phyloP scores from a whole-genome alignment of 768 basidiomycete species.

The Cubamyces sp. region DNA sequence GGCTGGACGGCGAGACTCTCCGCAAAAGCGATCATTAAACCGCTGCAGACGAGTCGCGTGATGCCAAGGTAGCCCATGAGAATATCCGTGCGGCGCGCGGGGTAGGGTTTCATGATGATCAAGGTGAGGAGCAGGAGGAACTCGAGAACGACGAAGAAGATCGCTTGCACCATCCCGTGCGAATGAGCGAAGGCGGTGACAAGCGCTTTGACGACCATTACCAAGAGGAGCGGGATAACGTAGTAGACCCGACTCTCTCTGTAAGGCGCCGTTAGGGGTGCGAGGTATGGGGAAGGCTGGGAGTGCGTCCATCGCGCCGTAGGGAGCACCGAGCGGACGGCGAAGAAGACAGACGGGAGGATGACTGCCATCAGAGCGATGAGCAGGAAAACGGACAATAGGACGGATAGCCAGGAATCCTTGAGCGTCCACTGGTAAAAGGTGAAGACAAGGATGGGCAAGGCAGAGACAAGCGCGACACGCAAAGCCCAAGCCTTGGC shows the following conservation, averaged over 20 bases:
- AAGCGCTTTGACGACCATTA: conserved; percentile 67
- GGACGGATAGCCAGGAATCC: conserved; percentile 85
- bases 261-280: conserved; percentile 70
- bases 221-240: conserved; percentile 57
- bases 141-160: conserved; percentile 70
- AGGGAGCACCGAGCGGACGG: conserved; percentile 40
- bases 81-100: conserved; percentile 70
- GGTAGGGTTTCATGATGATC: conserved; percentile 62
- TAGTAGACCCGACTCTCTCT: conserved; percentile 71
- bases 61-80: conserved; percentile 69
- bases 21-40: conserved; percentile 77
- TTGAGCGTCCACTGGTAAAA: conserved; percentile 91
- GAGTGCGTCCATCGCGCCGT: conserved; percentile 5
- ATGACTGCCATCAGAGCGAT: conserved; percentile 54
- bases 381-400: conserved; percentile 76
- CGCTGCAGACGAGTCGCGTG: conserved; percentile 69
- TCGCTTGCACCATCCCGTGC: conserved; percentile 70
- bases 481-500: conserved; percentile 66
- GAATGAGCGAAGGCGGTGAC: conserved; percentile 69
- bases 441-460: conserved; percentile 76
- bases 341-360: conserved; percentile 52
- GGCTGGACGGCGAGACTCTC: conserved; percentile 63
- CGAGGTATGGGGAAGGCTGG: conserved; percentile 38
- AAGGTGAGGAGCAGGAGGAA: conserved; percentile 56
- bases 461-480: conserved; percentile 63